Conservation (phyloP, 2,329 filamentous ascomycete species). For the Stemphylium vesicarium region DNA sequence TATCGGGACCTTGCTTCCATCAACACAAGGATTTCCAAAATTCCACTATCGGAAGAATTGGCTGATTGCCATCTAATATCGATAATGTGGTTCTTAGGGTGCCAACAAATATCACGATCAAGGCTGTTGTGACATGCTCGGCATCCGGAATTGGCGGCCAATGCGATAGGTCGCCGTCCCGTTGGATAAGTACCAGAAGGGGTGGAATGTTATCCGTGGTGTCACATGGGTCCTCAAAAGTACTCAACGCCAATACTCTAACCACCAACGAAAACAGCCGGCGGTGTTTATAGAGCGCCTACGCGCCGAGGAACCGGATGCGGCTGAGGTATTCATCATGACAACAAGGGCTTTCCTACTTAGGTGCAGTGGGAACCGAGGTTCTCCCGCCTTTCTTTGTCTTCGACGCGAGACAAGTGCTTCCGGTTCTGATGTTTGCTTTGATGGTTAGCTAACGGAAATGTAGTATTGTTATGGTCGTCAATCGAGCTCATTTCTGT, state of each 20-base stretch:
- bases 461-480: background rate
- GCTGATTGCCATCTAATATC: background rate
- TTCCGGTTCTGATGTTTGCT: background rate
- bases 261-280: background rate
- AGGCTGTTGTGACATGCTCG: background rate
- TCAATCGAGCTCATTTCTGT: background rate
- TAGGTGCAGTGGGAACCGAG: background rate
- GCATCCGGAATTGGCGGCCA: too few relatives aligned
- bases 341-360: background rate
- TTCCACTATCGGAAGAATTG: background rate
- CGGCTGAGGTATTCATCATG: background rate
- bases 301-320: background rate
- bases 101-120: background rate
- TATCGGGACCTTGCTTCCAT: too few relatives aligned
- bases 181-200: background rate
- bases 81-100: background rate
- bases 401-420: background rate
- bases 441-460: background rate
- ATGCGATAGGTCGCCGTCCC: too few relatives aligned
- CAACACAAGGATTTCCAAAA: background rate
- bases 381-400: slow-evolving; percentile 3
- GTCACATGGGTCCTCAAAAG: background rate
- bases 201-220: background rate
- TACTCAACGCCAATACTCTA: background rate
- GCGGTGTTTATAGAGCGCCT: background rate